Evolutionary conservation across 306 rosid species (phyloP).

Genomic region (Amphicarpaea edgeworthii): DNA sequence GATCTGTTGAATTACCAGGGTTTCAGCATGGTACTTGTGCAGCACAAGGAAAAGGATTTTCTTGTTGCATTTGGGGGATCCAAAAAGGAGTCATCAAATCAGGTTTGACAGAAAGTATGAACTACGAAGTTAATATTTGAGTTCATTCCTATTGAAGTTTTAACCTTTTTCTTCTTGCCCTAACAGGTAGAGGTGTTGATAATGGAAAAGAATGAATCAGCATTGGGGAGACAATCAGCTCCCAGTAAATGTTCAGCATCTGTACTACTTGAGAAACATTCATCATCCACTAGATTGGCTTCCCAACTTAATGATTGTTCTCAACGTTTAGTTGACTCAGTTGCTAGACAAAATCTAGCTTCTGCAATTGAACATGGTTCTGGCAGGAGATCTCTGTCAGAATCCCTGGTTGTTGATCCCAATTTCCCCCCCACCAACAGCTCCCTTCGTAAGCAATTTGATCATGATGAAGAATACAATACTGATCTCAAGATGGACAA

Average conservation of each 20-base stretch:
- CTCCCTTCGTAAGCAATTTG: slow-evolving; percentile 81
- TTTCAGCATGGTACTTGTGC: slow-evolving; percentile 84
- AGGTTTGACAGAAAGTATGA: slow-evolving; percentile 60
- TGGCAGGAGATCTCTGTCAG: slow-evolving; percentile 91
- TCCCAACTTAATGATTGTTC: slow-evolving; percentile 69
- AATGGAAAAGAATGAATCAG: slow-evolving; percentile 72
- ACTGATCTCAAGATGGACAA: slow-evolving; percentile 63
- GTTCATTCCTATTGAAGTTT: slow-evolving; percentile 26
- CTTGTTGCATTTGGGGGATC: slow-evolving; percentile 96
- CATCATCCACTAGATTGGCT: slow-evolving; percentile 63
- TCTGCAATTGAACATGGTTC: slow-evolving; percentile 88
- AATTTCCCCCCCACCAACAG: slow-evolving; percentile 61
- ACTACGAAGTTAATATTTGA: slow-evolving; percentile 5
- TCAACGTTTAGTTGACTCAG: slow-evolving; percentile 68
- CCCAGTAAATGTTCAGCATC: slow-evolving; percentile 64
- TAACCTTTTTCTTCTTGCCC: slow-evolving; percentile 12
- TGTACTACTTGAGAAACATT: slow-evolving; percentile 57
- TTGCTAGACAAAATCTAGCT: slow-evolving; percentile 76
- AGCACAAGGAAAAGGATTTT: slow-evolving; percentile 89
- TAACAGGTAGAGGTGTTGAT: slow-evolving; percentile 80
- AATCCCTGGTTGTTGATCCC: slow-evolving; percentile 65
- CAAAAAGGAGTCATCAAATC: slow-evolving; percentile 90
- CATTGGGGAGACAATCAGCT: slow-evolving; percentile 57
- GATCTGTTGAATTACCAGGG: slow-evolving; percentile 61
- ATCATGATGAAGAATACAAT: slow-evolving; percentile 69